Evolutionary conservation across 352 stramenopile genomes (phyloP).

Genomic region (Phytopythium chamaehyphon): DNA sequence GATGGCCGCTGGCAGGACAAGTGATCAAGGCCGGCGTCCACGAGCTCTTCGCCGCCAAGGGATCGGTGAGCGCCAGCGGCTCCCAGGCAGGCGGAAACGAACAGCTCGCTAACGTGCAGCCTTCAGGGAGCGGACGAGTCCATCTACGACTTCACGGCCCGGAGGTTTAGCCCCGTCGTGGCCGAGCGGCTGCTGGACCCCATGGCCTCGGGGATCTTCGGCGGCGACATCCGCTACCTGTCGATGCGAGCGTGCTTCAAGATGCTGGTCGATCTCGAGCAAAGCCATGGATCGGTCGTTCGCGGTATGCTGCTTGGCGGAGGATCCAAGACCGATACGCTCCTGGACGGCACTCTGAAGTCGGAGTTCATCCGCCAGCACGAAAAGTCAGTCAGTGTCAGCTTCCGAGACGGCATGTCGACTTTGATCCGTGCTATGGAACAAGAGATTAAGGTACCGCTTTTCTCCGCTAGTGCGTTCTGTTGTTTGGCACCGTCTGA

Average conservation of each 20-base stretch:
- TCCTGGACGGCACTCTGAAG: constrained; percentile 68
- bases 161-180: constrained; percentile 75
- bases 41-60: constrained; percentile 49
- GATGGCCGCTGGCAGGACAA: constrained; percentile 53
- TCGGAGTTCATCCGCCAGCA: constrained; percentile 67
- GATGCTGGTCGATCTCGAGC: constrained; percentile 76
- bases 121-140: constrained; percentile 60
- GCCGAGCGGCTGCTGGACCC: constrained; percentile 78
- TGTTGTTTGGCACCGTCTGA: neutral
- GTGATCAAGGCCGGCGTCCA: constrained; percentile 58
- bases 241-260: constrained; percentile 80
- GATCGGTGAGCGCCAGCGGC: no score
- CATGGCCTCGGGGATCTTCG: constrained; percentile 83
- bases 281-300: constrained; percentile 71
- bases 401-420: constrained; percentile 76
- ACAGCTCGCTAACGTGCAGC: neutral
- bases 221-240: constrained; percentile 74
- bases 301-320: constrained; percentile 63
- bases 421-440: constrained; percentile 59
- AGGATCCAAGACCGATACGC: constrained; percentile 17
- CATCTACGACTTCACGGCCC: constrained; percentile 72
- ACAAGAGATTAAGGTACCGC: constrained; percentile 31
- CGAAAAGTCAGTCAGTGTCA: constrained; percentile 80
- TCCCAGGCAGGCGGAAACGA: neutral
- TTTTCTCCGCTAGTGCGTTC: neutral